Evolutionary conservation across 176 grass and related monocot species (phyloP).

Genomic region (Elaeis guineensis): DNA sequence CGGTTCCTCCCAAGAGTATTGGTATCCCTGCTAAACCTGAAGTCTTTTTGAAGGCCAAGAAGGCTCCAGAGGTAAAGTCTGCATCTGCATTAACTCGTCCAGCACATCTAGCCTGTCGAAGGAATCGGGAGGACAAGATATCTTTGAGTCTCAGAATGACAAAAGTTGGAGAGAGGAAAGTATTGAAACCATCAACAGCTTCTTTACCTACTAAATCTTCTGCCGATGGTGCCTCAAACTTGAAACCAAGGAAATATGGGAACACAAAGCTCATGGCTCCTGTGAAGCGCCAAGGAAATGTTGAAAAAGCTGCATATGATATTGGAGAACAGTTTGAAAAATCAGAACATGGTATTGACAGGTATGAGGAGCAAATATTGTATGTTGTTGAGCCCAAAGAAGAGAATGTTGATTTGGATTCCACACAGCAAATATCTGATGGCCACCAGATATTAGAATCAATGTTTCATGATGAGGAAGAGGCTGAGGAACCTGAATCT

Average conservation of each 20-base stretch:
- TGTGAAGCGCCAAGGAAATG: too few relatives aligned
- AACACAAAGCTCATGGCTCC: background rate
- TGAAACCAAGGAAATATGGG: slow-evolving; percentile 3
- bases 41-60: slow-evolving; percentile 26
- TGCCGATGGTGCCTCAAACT: slow-evolving; percentile 10
- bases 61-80: slow-evolving; percentile 17
- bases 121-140: slow-evolving; percentile 15
- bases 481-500: slow-evolving; percentile 42
- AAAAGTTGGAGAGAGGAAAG: slow-evolving; percentile 14
- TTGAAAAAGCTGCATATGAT: background rate
- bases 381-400: slow-evolving; percentile 10
- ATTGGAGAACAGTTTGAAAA: slow-evolving; percentile 7
- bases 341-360: slow-evolving; percentile 1
- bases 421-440: too few relatives aligned
- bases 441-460: too few relatives aligned
- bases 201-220: slow-evolving; percentile 3
- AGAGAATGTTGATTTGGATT: background rate
- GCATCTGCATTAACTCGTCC: slow-evolving; percentile 12
- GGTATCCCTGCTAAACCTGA: slow-evolving; percentile 2
- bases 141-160: slow-evolving; percentile 7
- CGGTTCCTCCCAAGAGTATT: slow-evolving; percentile 18
- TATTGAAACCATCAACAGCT: slow-evolving; percentile 14
- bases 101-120: background rate
- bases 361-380: slow-evolving; percentile 20
- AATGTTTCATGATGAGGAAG: slow-evolving; percentile 36